phyloP scores from a whole-genome alignment of 768 basidiomycete species.

The Mycena polygramma region DNA sequence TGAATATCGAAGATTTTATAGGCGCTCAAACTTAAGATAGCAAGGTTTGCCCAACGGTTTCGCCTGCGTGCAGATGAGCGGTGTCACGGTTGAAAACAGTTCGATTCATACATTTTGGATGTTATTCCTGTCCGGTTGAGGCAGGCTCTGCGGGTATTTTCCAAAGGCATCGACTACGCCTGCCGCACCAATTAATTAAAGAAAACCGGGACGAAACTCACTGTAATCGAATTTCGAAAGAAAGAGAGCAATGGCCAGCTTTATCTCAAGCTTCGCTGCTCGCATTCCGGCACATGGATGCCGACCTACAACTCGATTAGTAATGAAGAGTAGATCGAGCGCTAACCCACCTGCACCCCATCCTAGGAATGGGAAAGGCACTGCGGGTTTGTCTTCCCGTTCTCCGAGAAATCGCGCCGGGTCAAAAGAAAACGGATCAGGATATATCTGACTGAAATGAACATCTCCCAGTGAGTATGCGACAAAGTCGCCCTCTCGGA shows the following conservation, averaged over 20 bases:
- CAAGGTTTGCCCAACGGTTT: slow-evolving; percentile 20
- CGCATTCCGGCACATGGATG: slow-evolving; percentile 52
- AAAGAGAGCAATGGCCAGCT: slow-evolving; percentile 29
- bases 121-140: slow-evolving; percentile 24
- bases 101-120: slow-evolving; percentile 20
- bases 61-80: slow-evolving; percentile 6
- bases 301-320: slow-evolving; percentile 43
- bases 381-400: slow-evolving; percentile 51
- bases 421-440: background rate
- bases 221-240: slow-evolving; percentile 31
- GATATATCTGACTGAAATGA: background rate
- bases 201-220: too few species aligned
- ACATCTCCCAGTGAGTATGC: background rate
- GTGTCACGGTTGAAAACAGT: background rate
- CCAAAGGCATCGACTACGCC: slow-evolving; percentile 28
- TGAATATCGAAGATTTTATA: too few species aligned
- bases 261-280: slow-evolving; percentile 33
- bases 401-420: slow-evolving; percentile 38
- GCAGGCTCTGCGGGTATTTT: slow-evolving; percentile 12
- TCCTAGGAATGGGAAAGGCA: slow-evolving; percentile 48
- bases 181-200: too few species aligned
- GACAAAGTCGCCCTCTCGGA: slow-evolving; percentile 50
- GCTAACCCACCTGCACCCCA: slow-evolving; percentile 55
- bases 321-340: background rate
- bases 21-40: slow-evolving; percentile 11